Evolutionary conservation across 352 stramenopile species (phyloP), one percentile per base, ranked within the genome.

Genomic region (Phytophthora cactorum): DNA sequence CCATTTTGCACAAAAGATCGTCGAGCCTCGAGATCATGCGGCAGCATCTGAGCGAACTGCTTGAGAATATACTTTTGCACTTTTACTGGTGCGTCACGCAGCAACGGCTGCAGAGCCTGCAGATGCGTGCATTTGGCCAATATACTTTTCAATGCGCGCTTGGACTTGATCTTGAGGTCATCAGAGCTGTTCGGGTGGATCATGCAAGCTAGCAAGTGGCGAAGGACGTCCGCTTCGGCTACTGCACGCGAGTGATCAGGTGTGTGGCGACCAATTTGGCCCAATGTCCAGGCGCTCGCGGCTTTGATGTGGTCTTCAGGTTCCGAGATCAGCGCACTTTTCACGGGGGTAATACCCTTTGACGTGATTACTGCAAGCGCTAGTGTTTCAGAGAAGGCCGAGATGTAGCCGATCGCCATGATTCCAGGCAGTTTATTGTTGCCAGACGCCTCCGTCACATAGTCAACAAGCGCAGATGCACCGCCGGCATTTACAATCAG

Each of bases 61-160:
- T 96, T 93, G 36, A 98, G 82, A 56, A 98, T 96, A 77, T 98
- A 98, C 89, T 98, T 98, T 70, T 98, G 92, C 38, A 98, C 93
- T 70, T 98, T 98, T 61, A 97, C 79, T 0, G 93, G 93, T 3
- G 92, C 88, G 41, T 98, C 95, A 14, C 90, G 75, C n/a, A 98
- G 75, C 39, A 98, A 69, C 25, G 95, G 95, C 70, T 98, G 90
- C 27, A 98, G 77, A 5, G 94, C 95, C 55, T 95, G 89, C 9
- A 98, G 72, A 64, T 98, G 90, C n/a, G 93, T 98, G 60, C 95
- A 98, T 75, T 98, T 98, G 59, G 87, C 89, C 3, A 98, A 72
- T 12, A 98, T 89, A 58, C 88, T 97, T 77, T 98, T 98, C 39
- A 98, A 77, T 38, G 93, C 93, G 25, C 95, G 90, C 70, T 98